Conservation (phyloP, 441 rosid genomes). For the Brassica balearica region DNA sequence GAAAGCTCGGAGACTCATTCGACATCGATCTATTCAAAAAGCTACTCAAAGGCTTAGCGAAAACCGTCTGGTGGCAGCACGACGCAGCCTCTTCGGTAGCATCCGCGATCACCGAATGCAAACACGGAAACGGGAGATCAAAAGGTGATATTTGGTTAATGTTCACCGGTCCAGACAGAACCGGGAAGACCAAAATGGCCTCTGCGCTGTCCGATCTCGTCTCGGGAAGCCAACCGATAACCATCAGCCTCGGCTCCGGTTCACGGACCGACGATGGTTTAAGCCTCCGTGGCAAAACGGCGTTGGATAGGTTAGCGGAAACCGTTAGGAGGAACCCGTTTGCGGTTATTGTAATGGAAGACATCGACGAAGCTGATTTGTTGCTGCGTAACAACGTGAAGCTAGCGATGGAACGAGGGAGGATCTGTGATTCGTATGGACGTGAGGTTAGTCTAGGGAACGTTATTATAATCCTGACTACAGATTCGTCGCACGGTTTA, state of each 20-base stretch:
- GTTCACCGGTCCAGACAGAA: conserved; percentile 83
- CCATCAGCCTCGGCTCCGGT: conserved; percentile 68
- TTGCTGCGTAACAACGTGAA: conserved; percentile 75
- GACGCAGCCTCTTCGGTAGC: conserved; percentile 92
- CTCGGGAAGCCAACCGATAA: conserved; percentile 60
- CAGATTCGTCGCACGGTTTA: conserved; percentile 50
- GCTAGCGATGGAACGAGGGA: conserved; percentile 89
- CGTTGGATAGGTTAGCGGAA: conserved; percentile 77
- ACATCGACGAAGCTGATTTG: conserved; percentile 82
- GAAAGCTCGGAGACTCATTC: conserved; percentile 49
- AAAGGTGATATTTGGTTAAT: conserved; percentile 84
- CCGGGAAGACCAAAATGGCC: conserved; percentile 93
- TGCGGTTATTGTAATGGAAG: conserved; percentile 82
- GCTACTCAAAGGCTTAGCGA: conserved; percentile 77
- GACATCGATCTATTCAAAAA: conserved; percentile 81
- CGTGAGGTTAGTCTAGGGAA: conserved; percentile 93
- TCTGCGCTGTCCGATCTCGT: conserved; percentile 69
- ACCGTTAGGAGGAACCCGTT: conserved; percentile 83
- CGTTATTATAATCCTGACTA: conserved; percentile 82
- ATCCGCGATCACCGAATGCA: conserved; percentile 68
- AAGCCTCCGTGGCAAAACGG: conserved; percentile 82
- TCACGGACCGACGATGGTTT: conserved; percentile 54
- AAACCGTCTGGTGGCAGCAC: conserved; percentile 92
- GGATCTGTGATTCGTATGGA: conserved; percentile 86
- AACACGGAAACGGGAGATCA: conserved; percentile 63